Base-by-base conservation (phyloP, 2,329 filamentous ascomycete species). In the Fragosphaeria purpurea region DNA sequence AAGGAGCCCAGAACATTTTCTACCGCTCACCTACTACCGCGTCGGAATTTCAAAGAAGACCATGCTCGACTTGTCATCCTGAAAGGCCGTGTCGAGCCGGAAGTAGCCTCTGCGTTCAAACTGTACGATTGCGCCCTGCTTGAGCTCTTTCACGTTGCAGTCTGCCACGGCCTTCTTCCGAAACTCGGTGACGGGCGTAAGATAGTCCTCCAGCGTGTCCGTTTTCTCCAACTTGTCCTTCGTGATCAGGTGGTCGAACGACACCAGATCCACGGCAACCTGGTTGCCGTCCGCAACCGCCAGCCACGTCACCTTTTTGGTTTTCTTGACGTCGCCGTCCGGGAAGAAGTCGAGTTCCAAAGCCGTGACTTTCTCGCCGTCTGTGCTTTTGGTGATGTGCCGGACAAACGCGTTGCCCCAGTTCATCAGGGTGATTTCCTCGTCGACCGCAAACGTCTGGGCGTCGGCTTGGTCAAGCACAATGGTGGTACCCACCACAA, bases 251-350 rank as follows among this genome's bases (percentile, higher is more conserved):
- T 94, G 90, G 69, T 95, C 91, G 65, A 95, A 97, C 59, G 95
- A 88, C 68, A 89, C 90, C 11, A 95, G 77, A 67, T 95, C 86
- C 13, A 93, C 82, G 7, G 84, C 82, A 12, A 95, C 76, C 1
- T 95, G 77, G 53, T 86, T 79, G 69, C 90, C 85, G 41, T 77
- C 79, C 57, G 87, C 80, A 0, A 77, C 79, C 2, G 88, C 85
- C 44, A 96, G 72, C 90, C 90, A 97, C 1, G 89, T 95, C 41
- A 97, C 81, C 75, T 96, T 96, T 80, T 96, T 95, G 62, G 91
- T 96, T 62, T 86, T 84, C 75, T 94, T 95, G 66, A 96, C 86
- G 66, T 97, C 90, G 50, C 90, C 89, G 62, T 86, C 81, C 46
- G 95, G 79, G 67, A 96, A 86, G 12, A 96, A 79, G 68, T 95